Evolutionary conservation across 2,329 filamentous ascomycete species (phyloP), one percentile per base, ranked within the genome.

Genomic region (Fusarium longipes): DNA sequence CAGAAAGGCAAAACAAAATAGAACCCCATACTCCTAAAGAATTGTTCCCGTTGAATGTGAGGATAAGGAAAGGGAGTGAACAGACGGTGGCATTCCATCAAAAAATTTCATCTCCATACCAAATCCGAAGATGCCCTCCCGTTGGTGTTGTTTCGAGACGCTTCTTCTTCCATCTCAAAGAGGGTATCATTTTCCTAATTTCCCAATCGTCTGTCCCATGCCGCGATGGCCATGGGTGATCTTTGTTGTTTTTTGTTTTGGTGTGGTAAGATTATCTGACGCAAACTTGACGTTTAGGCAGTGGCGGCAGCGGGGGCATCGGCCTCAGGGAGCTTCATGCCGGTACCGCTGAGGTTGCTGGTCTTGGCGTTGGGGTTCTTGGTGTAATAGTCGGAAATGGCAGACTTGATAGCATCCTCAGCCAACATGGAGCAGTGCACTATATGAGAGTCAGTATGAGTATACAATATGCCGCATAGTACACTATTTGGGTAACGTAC

Each of bases 361-460:
- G 84, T 76, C 74, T 87, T 87, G 47, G 75, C 88, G 65, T 91
- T 89, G 60, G 93, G 92, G 82, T 96, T 96, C 86, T 95, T 96
- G 77, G 88, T 92, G 82, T 96, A 93, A 83, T 96, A 96, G 78
- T 96, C 93, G 59, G 89, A 91, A 76, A 96, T 96, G 73, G 93
- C 93, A 44, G 91, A 93, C 81, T 96, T 95, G 84, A 96, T 96
- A 67, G 93, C 93, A 76, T 96, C 93, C 79, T 96, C 93, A 24
- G 93, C 93, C 68, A 96, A 87, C 91, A 96, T 96, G 52, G 91
- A 95, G 85, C 93, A 96, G 81, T 96, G 93, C 42, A 96, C 91
- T 93, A 70, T 42, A 40, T 33, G 4, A n/a, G 4, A 52, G 45
- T 80, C 71, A 81, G 75, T 30, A 54, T 44, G 53, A 39, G 44